Conservation (phyloP, 2,329 filamentous ascomycete species). For the Emmonsia crescens region DNA sequence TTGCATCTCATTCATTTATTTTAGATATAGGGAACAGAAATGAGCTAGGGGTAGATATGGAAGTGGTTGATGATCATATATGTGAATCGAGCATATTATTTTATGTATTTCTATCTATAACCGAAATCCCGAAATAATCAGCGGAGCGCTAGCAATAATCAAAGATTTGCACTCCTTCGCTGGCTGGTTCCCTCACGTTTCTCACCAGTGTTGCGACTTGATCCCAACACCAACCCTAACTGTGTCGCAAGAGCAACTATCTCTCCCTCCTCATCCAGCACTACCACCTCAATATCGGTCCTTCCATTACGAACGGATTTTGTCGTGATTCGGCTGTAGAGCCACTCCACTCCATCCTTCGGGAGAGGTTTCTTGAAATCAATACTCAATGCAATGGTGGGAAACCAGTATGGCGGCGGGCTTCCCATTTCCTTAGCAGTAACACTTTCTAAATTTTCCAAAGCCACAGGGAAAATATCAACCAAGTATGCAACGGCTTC, state of each 20-base stretch:
- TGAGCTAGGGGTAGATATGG: neutral
- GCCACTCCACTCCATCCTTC: neutral
- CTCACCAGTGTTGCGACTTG: neutral
- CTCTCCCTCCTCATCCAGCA: neutral
- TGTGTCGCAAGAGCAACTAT: constrained; percentile 2
- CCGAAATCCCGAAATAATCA: neutral
- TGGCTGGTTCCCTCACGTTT: neutral
- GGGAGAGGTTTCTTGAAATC: constrained; percentile 1
- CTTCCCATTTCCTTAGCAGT: neutral
- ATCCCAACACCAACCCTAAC: neutral
- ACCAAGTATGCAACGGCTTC: neutral
- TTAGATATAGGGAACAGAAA: neutral
- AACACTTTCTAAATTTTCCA: neutral
- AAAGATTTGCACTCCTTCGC: neutral
- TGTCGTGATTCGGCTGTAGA: neutral
- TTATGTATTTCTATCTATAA: neutral
- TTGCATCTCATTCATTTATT: neutral
- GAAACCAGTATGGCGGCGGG: constrained; percentile 1
- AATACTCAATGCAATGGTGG: neutral
- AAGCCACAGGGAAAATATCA: neutral
- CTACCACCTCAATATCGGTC: constrained; percentile 2
- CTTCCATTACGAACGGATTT: neutral
- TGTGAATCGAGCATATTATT: neutral
- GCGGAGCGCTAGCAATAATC: neutral
- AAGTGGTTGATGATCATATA: neutral